Percentiles rank a stretch among this genome's conserved stretches.
Conservation (phyloP, 768 basidiomycete species). For the Lentinula sp. region DNA sequence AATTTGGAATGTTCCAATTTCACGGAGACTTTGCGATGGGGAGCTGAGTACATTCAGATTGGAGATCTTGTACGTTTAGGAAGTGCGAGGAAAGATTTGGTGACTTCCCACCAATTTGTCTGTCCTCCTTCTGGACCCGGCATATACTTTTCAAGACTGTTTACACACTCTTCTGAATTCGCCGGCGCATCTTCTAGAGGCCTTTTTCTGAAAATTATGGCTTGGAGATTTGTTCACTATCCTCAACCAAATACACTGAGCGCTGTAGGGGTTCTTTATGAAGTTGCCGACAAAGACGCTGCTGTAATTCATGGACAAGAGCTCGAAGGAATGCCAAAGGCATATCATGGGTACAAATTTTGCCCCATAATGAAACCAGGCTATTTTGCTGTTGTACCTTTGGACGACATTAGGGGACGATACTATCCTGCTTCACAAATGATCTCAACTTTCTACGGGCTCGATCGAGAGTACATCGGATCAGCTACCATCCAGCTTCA, state of each 20-base stretch:
- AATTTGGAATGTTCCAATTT: no score
- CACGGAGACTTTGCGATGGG: not conserved
- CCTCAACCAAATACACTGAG: not conserved
- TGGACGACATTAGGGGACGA: not conserved
- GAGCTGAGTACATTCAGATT: not conserved
- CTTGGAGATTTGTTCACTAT: not conserved
- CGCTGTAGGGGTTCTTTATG: not conserved
- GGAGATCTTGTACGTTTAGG: not conserved
- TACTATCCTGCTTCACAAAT: not conserved
- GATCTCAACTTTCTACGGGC: not conserved
- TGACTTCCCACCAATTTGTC: not conserved
- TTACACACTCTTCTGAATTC: no score
- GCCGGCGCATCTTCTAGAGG: not conserved
- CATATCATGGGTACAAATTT: not conserved
- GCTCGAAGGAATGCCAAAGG: not conserved
- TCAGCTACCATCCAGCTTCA: not conserved
- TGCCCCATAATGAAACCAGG: not conserved
- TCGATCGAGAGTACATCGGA: not conserved
- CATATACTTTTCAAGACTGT: not conserved
- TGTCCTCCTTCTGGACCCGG: not conserved
- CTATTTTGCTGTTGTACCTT: not conserved
- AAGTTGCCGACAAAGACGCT: not conserved
- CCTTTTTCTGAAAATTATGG: not conserved
- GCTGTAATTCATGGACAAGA: not conserved
- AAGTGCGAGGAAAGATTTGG: not conserved